Conservation (phyloP, 2,329 filamentous ascomycete species). For the Hypoxylon sp. region DNA sequence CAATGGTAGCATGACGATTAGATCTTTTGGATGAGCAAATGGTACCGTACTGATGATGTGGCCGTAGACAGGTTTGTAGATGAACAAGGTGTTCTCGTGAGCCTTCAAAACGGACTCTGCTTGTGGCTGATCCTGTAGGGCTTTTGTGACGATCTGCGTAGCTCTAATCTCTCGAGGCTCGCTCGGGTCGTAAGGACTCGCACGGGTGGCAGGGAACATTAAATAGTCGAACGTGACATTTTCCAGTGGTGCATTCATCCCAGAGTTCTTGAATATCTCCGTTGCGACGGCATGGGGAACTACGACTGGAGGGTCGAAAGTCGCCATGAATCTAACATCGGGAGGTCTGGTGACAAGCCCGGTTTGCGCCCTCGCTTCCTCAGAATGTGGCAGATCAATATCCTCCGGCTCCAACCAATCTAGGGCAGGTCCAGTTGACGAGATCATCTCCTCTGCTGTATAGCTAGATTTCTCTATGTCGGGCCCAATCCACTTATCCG, state of each 20-base stretch:
- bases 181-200: constrained; percentile 64
- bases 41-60: constrained; percentile 74
- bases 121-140: constrained; percentile 42
- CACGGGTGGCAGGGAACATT: constrained; percentile 66
- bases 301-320: constrained; percentile 78
- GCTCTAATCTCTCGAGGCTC: constrained; percentile 68
- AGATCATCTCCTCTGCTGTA: constrained; percentile 57
- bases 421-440: constrained; percentile 57
- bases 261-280: constrained; percentile 70
- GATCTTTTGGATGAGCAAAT: constrained; percentile 81
- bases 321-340: constrained; percentile 79
- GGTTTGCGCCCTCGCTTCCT: constrained; percentile 60
- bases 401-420: constrained; percentile 81
- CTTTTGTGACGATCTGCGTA: constrained; percentile 57
- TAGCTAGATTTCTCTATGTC: constrained; percentile 69
- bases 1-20: constrained; percentile 78
- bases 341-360: constrained; percentile 72
- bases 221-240: constrained; percentile 68
- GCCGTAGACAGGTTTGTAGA: constrained; percentile 79
- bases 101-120: constrained; percentile 49
- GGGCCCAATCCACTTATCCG: constrained; percentile 78
- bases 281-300: constrained; percentile 74
- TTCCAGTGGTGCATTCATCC: constrained; percentile 56
- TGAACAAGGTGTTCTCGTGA: constrained; percentile 72
- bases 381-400: constrained; percentile 64